Evolutionary conservation across 345 rosid genomes (phyloP).

Genomic region (Garcia nutans): DNA sequence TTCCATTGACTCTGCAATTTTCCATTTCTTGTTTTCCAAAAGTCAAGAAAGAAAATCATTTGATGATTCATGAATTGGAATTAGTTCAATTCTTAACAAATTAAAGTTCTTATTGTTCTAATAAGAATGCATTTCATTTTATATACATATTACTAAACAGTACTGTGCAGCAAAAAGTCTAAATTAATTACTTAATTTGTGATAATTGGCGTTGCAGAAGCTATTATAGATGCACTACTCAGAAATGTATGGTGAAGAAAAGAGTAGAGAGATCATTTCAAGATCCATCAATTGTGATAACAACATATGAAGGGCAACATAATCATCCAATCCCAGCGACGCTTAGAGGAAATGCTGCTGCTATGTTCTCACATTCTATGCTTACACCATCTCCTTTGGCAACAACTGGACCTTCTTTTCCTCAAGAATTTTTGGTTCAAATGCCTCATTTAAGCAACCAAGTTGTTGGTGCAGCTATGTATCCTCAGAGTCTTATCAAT

Average conservation of each 20-base stretch:
- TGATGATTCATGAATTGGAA: background rate
- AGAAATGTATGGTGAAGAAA: slow-evolving; percentile 36
- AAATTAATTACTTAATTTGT: too few relatives aligned
- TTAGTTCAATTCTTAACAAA: background rate
- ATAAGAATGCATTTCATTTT: too few relatives aligned
- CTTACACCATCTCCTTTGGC: slow-evolving; percentile 30
- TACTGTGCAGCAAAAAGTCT: too few relatives aligned
- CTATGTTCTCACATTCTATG: slow-evolving; percentile 30
- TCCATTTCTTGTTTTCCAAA: background rate
- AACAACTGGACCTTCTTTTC: slow-evolving; percentile 27
- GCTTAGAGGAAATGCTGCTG: slow-evolving; percentile 33
- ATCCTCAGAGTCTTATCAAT: slow-evolving; percentile 30
- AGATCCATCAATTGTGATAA: slow-evolving; percentile 30
- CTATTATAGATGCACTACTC: slow-evolving; percentile 38
- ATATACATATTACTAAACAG: too few relatives aligned
- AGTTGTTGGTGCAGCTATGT: slow-evolving; percentile 19
- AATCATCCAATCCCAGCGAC: slow-evolving; percentile 32
- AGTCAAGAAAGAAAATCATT: background rate
- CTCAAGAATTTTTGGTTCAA: slow-evolving; percentile 38
- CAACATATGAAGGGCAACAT: slow-evolving; percentile 37
- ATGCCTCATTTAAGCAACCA: slow-evolving; percentile 22
- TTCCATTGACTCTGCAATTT: background rate
- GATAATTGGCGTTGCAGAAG: slow-evolving; percentile 21
- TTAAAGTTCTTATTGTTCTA: background rate
- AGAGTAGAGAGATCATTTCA: slow-evolving; percentile 34